A percentile compares a stretch with the other conserved stretches of the same genome.
Evolutionary conservation across 1,139 yeast species (phyloP).

Genomic region (Magnusiomyces starmeri): DNA sequence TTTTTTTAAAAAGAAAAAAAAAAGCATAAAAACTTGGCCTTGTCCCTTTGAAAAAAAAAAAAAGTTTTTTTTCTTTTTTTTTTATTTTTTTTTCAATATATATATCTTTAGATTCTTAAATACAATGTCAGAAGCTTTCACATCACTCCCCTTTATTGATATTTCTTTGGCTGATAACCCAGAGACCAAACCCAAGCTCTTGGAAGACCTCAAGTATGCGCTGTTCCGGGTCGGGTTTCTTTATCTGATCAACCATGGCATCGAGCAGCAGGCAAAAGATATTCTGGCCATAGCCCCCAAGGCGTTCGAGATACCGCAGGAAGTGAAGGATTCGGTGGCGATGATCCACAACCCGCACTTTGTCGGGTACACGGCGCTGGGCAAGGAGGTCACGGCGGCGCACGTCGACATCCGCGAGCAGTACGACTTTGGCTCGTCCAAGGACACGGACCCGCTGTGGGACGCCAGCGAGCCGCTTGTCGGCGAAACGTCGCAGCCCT

Average conservation of each 20-base stretch:
- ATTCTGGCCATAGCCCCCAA: conserved; percentile 41
- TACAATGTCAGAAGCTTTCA: conserved; percentile 17
- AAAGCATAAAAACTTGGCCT: neutral
- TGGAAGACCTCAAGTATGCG: conserved; percentile 45
- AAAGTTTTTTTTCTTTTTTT: neutral
- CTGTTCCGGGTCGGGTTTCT: conserved; percentile 57
- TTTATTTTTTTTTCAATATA: neutral
- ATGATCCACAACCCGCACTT: conserved; percentile 62
- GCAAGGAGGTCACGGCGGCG: conserved; percentile 58
- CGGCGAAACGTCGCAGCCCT: conserved; percentile 30
- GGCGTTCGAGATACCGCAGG: conserved; percentile 51
- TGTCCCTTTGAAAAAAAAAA: neutral
- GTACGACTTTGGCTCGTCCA: conserved; percentile 58
- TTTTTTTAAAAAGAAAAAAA: too few species aligned
- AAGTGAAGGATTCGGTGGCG: conserved; percentile 43
- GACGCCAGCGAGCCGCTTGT: conserved; percentile 31
- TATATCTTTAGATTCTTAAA: neutral
- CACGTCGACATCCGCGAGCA: conserved; percentile 62
- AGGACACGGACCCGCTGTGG: conserved; percentile 30
- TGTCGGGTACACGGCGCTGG: conserved; percentile 58
- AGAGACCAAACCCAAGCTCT: conserved; percentile 39
- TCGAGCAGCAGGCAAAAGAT: conserved; percentile 35
- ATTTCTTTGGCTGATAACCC: conserved; percentile 32
- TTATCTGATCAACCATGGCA: conserved; percentile 47
- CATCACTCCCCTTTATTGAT: conserved; percentile 31